Evolutionary conservation across 129 eudicot species (phyloP).

Genomic region (Flaveria robusta): DNA sequence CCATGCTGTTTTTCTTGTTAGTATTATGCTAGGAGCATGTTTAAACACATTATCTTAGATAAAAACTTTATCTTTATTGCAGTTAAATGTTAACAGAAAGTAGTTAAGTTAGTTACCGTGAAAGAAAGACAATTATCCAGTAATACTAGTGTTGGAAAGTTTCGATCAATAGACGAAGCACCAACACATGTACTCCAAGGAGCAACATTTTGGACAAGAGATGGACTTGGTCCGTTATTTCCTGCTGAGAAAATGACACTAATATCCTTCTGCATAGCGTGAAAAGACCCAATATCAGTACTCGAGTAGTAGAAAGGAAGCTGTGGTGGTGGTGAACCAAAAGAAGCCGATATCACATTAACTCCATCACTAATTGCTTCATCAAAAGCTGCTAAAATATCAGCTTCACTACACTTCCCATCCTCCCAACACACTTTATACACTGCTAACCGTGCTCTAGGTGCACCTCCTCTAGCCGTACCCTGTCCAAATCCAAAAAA

Average conservation of each 20-base stretch:
- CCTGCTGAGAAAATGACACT: slow-evolving; percentile 76
- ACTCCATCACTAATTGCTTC: slow-evolving; percentile 77
- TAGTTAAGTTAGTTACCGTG: slow-evolving; percentile 37
- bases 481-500: slow-evolving; percentile 57
- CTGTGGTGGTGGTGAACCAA: slow-evolving; percentile 53
- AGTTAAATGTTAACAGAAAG: neutral
- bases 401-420: slow-evolving; percentile 61
- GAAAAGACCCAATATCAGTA: slow-evolving; percentile 69
- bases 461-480: slow-evolving; percentile 73
- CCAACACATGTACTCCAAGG: slow-evolving; percentile 81
- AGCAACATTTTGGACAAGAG: slow-evolving; percentile 59
- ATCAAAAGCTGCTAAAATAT: slow-evolving; percentile 68
- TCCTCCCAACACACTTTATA: slow-evolving; percentile 81
- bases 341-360: slow-evolving; percentile 62
- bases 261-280: slow-evolving; percentile 68
- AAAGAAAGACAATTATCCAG: slow-evolving; percentile 39
- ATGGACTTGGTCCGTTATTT: slow-evolving; percentile 63
- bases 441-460: slow-evolving; percentile 73
- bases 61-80: neutral
- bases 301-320: slow-evolving; percentile 35
- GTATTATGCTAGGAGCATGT: slow-evolving; percentile 6
- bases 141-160: slow-evolving; percentile 55
- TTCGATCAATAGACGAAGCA: slow-evolving; percentile 66
- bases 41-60: neutral
- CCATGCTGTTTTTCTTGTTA: neutral